phyloP scores from a whole-genome alignment of 1,284 basidiomycete species.

The Cystobasidium sp. region DNA sequence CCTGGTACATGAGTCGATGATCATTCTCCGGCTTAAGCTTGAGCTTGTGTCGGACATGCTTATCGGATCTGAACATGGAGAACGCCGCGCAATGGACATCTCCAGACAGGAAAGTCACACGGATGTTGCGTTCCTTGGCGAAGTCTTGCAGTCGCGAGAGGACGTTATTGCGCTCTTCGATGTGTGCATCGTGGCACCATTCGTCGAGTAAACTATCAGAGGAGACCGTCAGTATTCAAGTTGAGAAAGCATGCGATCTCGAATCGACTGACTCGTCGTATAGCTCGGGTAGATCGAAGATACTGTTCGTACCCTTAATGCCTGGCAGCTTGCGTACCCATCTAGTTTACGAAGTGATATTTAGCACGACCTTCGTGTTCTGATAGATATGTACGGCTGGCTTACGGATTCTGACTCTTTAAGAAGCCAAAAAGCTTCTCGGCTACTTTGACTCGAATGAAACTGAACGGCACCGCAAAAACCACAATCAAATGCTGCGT shows the following conservation, averaged over 20 bases:
- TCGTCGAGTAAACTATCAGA: conserved; percentile 37
- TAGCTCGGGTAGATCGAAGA: conserved; percentile 45
- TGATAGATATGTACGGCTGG: neutral
- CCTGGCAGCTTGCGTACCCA: conserved; percentile 44
- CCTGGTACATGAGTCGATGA: conserved; percentile 43
- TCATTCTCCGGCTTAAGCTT: conserved; percentile 42
- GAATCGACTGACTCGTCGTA: conserved; percentile 40
- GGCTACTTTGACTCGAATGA: conserved; percentile 41
- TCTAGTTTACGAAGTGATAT: neutral
- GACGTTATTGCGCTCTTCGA: conserved; percentile 40
- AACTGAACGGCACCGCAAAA: conserved; percentile 45
- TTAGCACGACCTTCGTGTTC: neutral
- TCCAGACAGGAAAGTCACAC: conserved; percentile 41
- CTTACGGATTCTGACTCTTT: conserved; percentile 34
- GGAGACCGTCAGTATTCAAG: neutral
- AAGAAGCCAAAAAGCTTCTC: conserved; percentile 43
- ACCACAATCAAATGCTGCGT: conserved; percentile 44
- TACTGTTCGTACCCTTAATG: conserved; percentile 33
- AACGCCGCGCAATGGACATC: conserved; percentile 46
- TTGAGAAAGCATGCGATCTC: neutral
- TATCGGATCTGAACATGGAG: conserved; percentile 42
- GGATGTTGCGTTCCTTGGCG: conserved; percentile 36
- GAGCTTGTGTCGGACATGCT: conserved; percentile 16
- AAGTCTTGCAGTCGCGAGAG: conserved; percentile 40
- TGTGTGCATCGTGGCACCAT: conserved; percentile 38